Base-by-base conservation (phyloP, 2,329 filamentous ascomycete genomes). In the Hypomyces rosellus region DNA sequence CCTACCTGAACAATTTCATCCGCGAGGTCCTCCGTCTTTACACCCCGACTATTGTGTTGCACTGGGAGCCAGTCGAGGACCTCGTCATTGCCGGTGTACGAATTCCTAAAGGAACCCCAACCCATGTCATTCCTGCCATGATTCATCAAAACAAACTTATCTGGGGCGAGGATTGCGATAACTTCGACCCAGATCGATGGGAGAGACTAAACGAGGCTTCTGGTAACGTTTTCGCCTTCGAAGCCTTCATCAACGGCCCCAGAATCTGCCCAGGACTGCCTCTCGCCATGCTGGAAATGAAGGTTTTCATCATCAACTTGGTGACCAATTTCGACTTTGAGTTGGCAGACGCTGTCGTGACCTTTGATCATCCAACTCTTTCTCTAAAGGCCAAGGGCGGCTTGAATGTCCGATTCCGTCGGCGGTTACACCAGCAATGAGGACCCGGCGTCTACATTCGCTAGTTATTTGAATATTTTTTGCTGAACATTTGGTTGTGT, bases 1-100 rank as follows among this genome's bases (percentile, higher is more conserved):
- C 70, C 1, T 75, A 69, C 56, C 61, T 75, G 5, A 69, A 74
- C 54, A 73, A 72, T 47, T 66, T 75, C 38, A 73, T 71, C 63
- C 68, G 69, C 48, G 73, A 76, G 58, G 68, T 69, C 1, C 64
- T 75, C 5, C 70, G 73, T 38, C 69, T 66, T 60, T 73, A 73
- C 51, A 70, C 71, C 2, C 71, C 72, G 15, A 20, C 38, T 15
- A 40, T 20, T 8, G 7, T 40, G n/a, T 4, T 40, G 15, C 11
- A 20, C 38, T 40, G 38, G 38, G 14, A 40, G 9, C 9, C 38
- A 15, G 7, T 11, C 4, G 15, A 13, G 2, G 15, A 18, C 15
- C 15, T 40, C 15, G n/a, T 40, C 5, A 16, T 40, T 5, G 12
- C 16, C 15, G 38, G 15, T 4, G 38, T 40, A 12, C 15, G 11